Percentiles rank a stretch among this genome's conserved stretches.
phyloP scores from a whole-genome alignment of 31 red algal species.

The Bonnemaisonia californica region DNA sequence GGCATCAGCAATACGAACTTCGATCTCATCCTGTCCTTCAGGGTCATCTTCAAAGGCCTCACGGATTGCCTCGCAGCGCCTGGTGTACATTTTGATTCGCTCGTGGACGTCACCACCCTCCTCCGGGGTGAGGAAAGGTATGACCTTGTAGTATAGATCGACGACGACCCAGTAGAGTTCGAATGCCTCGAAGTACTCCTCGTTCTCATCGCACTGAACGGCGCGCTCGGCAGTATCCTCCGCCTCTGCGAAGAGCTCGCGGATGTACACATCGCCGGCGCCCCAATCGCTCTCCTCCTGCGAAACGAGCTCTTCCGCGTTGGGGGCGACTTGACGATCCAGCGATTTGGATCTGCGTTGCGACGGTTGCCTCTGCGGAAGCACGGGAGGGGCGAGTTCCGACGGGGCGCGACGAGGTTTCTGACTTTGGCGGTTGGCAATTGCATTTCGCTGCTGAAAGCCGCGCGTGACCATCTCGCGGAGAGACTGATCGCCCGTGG shows the following conservation, averaged over 20 bases:
- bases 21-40: slow-evolving; percentile 42
- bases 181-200: slow-evolving; percentile 76
- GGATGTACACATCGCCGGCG: slow-evolving; percentile 61
- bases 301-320: background rate
- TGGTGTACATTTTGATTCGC: slow-evolving; percentile 75
- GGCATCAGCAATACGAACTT: slow-evolving; percentile 31
- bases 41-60: slow-evolving; percentile 76
- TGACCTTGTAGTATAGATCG: slow-evolving; percentile 75
- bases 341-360: background rate
- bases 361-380: background rate
- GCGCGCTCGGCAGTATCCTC: slow-evolving; percentile 74
- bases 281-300: slow-evolving; percentile 47
- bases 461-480: slow-evolving; percentile 39
- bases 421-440: background rate
- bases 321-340: background rate
- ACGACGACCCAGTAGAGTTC: slow-evolving; percentile 77
- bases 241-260: slow-evolving; percentile 61
- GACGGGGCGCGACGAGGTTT: background rate
- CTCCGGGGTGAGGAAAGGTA: slow-evolving; percentile 65
- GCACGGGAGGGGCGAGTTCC: background rate
- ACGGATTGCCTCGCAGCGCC: slow-evolving; percentile 65
- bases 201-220: slow-evolving; percentile 71
- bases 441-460: background rate
- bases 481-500: slow-evolving; percentile 21
- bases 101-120: slow-evolving; percentile 76